Conservation (phyloP, 805 yeast genomes). For the Lachancea thermotolerans region DNA sequence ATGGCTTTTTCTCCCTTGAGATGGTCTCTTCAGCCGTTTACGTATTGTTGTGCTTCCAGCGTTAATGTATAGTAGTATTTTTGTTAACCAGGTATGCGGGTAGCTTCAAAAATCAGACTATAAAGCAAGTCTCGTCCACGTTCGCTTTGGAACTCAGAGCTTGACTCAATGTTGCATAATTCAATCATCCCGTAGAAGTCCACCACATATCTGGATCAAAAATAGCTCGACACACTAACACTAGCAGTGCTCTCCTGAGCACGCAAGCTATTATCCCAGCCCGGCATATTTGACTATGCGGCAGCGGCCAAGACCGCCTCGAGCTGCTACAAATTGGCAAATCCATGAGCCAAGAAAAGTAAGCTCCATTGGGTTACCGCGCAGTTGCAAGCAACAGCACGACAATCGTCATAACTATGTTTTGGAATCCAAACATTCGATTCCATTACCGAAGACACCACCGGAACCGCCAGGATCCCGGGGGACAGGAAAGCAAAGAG, state of each 20-base stretch:
- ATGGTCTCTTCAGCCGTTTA: no score
- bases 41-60: not conserved
- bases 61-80: not conserved
- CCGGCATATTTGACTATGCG: slow-evolving; percentile 67
- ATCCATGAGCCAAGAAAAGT: slow-evolving; percentile 61
- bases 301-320: slow-evolving; percentile 26
- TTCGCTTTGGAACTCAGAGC: slow-evolving; percentile 59
- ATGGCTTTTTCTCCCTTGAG: not conserved
- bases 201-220: not conserved
- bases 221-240: slow-evolving; percentile 1
- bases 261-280: not conserved
- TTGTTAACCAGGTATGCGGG: not conserved
- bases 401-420: slow-evolving; percentile 72
- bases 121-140: slow-evolving; percentile 67
- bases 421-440: slow-evolving; percentile 41
- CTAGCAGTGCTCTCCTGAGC: slow-evolving; percentile 7
- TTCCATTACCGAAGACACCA: slow-evolving; percentile 56
- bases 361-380: slow-evolving; percentile 78
- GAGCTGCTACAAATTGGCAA: slow-evolving; percentile 31
- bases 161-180: slow-evolving; percentile 82
- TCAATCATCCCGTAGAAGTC: slow-evolving; percentile 55
- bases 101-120: slow-evolving; percentile 17
- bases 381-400: slow-evolving; percentile 11
- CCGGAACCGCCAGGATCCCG: slow-evolving; percentile 3
- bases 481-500: slow-evolving; percentile 17